Conservation (phyloP, 2,329 filamentous ascomycete species). For the Ophiocordyceps camponoti-saundersi region DNA sequence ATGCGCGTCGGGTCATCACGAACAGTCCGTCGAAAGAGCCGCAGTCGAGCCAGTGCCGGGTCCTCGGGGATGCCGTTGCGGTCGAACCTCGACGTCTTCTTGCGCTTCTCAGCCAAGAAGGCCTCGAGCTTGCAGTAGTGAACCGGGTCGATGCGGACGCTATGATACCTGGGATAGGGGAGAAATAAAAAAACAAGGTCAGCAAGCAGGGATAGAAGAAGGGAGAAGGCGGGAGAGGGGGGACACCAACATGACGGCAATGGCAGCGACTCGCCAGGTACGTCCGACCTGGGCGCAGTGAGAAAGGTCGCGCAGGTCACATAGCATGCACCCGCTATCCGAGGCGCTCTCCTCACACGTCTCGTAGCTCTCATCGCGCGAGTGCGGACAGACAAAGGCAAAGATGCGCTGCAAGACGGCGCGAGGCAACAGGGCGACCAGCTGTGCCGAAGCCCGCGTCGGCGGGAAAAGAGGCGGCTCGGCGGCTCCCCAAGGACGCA, state of each 20-base stretch:
- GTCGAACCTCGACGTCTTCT: conserved; percentile 54
- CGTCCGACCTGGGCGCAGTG: conserved; percentile 61
- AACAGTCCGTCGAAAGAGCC: conserved; percentile 66
- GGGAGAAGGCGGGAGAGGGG: background rate
- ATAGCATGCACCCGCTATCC: conserved; percentile 78
- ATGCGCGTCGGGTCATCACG: conserved; percentile 56
- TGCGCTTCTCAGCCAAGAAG: conserved; percentile 61
- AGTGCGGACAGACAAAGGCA: conserved; percentile 67
- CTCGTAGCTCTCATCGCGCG: conserved; percentile 59
- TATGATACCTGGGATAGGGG: conserved; percentile 48
- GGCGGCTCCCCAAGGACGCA: conserved; percentile 10
- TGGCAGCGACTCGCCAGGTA: conserved; percentile 44
- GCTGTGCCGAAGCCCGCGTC: conserved; percentile 21
- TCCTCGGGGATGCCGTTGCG: conserved; percentile 69
- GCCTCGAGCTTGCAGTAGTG: conserved; percentile 88
- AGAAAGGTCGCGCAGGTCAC: conserved; percentile 76
- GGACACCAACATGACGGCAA: conserved; percentile 41
- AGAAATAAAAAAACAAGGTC: background rate
- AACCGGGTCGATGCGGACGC: conserved; percentile 82
- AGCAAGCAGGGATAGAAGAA: background rate
- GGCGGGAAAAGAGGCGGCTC: conserved; percentile 16
- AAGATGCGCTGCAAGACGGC: conserved; percentile 66
- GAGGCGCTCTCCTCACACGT: conserved; percentile 66
- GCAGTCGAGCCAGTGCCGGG: conserved; percentile 56
- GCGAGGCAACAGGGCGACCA: conserved; percentile 41